A percentile compares a stretch with the other conserved stretches of the same genome.
These are phyloP conservation scores for Chrysoporthe puriensis DNA, from an alignment of 2,329 filamentous ascomycete genomes.

Conservation along the genomic window DNA sequence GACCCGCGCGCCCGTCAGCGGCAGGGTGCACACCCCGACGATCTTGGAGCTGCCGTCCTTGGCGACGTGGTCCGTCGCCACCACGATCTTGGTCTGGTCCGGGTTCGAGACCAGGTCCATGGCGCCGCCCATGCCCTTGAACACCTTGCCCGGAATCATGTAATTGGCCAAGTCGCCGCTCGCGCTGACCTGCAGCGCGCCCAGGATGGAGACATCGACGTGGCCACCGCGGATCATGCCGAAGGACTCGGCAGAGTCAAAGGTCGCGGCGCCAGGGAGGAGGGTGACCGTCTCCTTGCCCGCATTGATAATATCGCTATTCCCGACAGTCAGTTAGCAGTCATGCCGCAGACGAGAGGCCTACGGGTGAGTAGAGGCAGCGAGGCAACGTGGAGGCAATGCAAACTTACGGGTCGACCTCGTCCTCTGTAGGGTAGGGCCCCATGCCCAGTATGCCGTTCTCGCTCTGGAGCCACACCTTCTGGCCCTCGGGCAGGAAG, in stretches of 20 bases:
- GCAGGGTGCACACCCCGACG: constrained; percentile 64
- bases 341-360: background rate
- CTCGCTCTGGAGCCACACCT: constrained; percentile 85
- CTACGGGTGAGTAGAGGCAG: background rate
- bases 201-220: constrained; percentile 82
- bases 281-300: constrained; percentile 88
- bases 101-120: constrained; percentile 77
- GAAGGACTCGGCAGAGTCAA: constrained; percentile 82
- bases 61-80: constrained; percentile 70
- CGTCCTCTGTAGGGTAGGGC: constrained; percentile 72
- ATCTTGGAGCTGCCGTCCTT: constrained; percentile 71
- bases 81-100: constrained; percentile 72
- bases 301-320: constrained; percentile 77
- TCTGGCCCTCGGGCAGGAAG: constrained; percentile 68
- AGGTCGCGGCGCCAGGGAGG: constrained; percentile 74
- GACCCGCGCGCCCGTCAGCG: constrained; percentile 67
- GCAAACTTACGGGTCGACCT: constrained; percentile 63
- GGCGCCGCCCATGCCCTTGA: constrained; percentile 85
- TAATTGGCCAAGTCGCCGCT: constrained; percentile 83
- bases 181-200: constrained; percentile 79
- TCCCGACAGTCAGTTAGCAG: background rate
- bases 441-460: constrained; percentile 87
- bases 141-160: constrained; percentile 86
- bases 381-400: background rate
- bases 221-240: constrained; percentile 86